Evolutionary conservation across 129 eudicot species (phyloP), one percentile per base, ranked within the genome.

Genomic region (Flaveria robusta): DNA sequence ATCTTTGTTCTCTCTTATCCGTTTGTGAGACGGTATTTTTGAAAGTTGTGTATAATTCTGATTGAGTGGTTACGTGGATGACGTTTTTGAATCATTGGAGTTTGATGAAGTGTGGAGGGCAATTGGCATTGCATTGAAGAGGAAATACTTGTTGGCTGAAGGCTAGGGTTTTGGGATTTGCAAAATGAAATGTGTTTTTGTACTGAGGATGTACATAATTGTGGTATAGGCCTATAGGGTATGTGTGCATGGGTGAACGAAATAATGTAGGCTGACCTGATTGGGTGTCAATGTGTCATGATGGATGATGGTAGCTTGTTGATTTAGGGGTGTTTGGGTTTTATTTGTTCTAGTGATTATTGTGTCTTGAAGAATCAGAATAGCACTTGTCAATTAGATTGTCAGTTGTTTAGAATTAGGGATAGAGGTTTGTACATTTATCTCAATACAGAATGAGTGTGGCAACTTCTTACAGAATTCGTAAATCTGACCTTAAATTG

Each of bases 161-260:
- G 27, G 67, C 75, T 68, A 77, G 75, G 81, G 81, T 77, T 76
- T 77, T 55, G 68, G 70, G 26, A 43, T 68, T 68, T 16, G 62
- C 46, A 54, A 68, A 77, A 24, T 56, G 47, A 16, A 24, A 55
- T 54, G 75, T 41, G 1, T 49, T 14, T 27, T 3, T 29, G 19
- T 51, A 18, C 18, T 39, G 31, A 18, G 75, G 46, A 34, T 70
- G 41, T 70, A 49, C 27, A 31, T 60, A 63, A 63, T 13, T 74
- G 19, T 41, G 29, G 51, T n/a, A 37, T 26, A n/a, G n/a, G n/a
- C n/a, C n/a, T n/a, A n/a, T n/a, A 16, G 20, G 12, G 52, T 50
- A 15, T 72, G 34, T 49, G 15, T 47, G 15, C 27, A 59, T 13
- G 9, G 59, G 56, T 34, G 22, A 22, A 8, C 1, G 49, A 55